phyloP scores from a whole-genome alignment of 768 basidiomycete species.

The Amanita exitialis region DNA sequence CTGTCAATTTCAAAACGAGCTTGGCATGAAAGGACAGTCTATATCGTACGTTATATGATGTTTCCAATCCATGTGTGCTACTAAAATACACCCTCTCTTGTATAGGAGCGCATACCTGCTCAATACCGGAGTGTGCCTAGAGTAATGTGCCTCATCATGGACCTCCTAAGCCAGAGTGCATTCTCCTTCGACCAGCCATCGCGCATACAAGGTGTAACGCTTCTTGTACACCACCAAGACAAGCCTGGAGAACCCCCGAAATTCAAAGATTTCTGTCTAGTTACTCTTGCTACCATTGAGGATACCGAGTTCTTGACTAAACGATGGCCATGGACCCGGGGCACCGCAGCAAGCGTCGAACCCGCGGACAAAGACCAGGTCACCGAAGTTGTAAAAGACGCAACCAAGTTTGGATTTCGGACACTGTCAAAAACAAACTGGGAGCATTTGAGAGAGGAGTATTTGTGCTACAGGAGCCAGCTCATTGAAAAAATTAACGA shows the following conservation, averaged over 20 bases:
- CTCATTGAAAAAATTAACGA: constrained; percentile 40
- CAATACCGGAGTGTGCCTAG: constrained; percentile 40
- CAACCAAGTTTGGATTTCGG: constrained; percentile 50
- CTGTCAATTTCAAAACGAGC: constrained; percentile 22
- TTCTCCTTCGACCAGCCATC: constrained; percentile 1
- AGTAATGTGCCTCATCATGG: constrained; percentile 34
- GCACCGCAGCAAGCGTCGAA: background rate
- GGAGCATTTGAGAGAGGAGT: constrained; percentile 59
- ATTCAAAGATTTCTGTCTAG: constrained; percentile 70
- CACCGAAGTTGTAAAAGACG: constrained; percentile 34
- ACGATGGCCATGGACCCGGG: constrained; percentile 54
- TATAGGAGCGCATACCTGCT: constrained; percentile 62
- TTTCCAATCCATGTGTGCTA: background rate
- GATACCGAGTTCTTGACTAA: constrained; percentile 33
- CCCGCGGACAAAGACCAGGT: background rate
- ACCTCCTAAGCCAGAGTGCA: constrained; percentile 19
- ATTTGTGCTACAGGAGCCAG: constrained; percentile 47
- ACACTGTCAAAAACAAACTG: constrained; percentile 46
- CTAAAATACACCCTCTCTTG: background rate
- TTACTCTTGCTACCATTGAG: constrained; percentile 35
- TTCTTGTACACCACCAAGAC: constrained; percentile 60
- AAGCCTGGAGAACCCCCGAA: constrained; percentile 40
- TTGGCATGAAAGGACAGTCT: constrained; percentile 60
- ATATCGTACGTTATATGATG: constrained; percentile 38
- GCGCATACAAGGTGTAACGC: constrained; percentile 40